Percentiles rank a stretch among this genome's conserved stretches.
Conservation (phyloP, 2,329 filamentous ascomycete genomes). For the Chaetomiaceae sp. region DNA sequence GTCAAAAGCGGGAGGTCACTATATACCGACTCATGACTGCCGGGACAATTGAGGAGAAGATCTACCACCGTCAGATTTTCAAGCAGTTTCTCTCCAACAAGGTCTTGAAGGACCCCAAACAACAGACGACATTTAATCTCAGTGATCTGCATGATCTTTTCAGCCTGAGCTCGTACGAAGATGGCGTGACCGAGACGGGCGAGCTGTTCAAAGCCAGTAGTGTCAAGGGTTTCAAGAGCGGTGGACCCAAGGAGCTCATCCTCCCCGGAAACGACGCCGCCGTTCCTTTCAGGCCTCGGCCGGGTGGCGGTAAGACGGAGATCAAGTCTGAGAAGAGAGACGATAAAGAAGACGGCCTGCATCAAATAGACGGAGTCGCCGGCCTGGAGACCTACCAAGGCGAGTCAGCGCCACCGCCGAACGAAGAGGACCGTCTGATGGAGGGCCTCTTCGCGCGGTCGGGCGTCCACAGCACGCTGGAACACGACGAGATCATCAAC, state of each 20-base stretch:
- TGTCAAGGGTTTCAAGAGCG: constrained; percentile 51
- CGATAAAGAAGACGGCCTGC: constrained; percentile 25
- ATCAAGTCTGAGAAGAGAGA: constrained; percentile 7
- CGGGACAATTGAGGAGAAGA: constrained; percentile 98
- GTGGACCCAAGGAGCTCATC: constrained; percentile 23
- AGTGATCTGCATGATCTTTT: constrained; percentile 91
- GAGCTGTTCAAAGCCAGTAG: constrained; percentile 84
- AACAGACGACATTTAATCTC: constrained; percentile 83
- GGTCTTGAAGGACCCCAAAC: constrained; percentile 88
- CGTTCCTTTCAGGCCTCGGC: constrained; percentile 6
- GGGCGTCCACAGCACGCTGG: constrained; percentile 81
- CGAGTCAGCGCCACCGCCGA: constrained; percentile 38
- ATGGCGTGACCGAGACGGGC: constrained; percentile 73
- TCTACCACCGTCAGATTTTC: constrained; percentile 97
- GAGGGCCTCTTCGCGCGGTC: constrained; percentile 82
- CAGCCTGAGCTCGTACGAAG: constrained; percentile 61
- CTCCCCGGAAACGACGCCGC: constrained; percentile 26
- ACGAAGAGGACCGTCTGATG: constrained; percentile 71
- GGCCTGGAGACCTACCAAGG: constrained; percentile 58
- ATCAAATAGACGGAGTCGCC: constrained; percentile 47
- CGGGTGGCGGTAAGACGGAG: constrained; percentile 3
- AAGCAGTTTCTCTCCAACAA: constrained; percentile 98
- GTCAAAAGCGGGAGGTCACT: constrained; percentile 89
- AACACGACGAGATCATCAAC: constrained; percentile 87
- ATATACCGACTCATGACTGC: constrained; percentile 98